Evolutionary conservation across 1,284 basidiomycete species (phyloP).

Genomic region (Tilletia caries): DNA sequence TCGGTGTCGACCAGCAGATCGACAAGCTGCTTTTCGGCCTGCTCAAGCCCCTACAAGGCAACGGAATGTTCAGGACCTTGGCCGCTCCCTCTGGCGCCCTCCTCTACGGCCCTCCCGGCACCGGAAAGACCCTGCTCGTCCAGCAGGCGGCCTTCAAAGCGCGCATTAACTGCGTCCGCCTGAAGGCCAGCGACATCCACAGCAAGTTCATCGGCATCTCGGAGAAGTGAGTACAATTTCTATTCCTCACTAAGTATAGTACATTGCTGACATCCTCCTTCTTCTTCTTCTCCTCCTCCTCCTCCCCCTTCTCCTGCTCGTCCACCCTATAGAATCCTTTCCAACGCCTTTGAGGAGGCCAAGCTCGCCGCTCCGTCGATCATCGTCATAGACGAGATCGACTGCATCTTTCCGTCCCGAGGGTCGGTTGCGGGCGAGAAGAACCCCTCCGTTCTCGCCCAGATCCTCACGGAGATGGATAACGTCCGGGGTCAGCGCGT

Average conservation of each 20-base stretch:
- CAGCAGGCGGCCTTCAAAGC: not conserved
- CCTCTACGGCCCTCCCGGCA: not conserved
- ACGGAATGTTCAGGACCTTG: not conserved
- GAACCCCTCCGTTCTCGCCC: not conserved
- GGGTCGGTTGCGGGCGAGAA: not conserved
- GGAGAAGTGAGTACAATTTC: not conserved
- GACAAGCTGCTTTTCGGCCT: not conserved
- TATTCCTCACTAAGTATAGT: too few species aligned
- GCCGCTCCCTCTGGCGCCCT: not conserved
- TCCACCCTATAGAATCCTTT: not conserved
- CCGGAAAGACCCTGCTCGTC: not conserved
- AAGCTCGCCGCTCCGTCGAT: not conserved
- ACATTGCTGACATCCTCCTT: too few species aligned
- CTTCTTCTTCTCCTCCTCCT: too few species aligned
- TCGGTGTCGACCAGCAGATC: not conserved
- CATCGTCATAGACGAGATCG: constrained; percentile 1
- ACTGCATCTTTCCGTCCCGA: constrained; percentile 4
- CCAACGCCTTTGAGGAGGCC: not conserved
- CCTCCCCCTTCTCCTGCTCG: too few species aligned
- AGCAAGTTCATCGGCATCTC: not conserved
- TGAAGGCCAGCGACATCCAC: not conserved
- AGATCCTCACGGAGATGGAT: not conserved
- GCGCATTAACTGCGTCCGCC: not conserved
- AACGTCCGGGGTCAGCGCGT: not conserved
- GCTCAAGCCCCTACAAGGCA: not conserved